These are phyloP conservation scores for Alternaria ethzedia DNA, from an alignment of 2,329 filamentous ascomycete genomes.

Conservation along the genomic window DNA sequence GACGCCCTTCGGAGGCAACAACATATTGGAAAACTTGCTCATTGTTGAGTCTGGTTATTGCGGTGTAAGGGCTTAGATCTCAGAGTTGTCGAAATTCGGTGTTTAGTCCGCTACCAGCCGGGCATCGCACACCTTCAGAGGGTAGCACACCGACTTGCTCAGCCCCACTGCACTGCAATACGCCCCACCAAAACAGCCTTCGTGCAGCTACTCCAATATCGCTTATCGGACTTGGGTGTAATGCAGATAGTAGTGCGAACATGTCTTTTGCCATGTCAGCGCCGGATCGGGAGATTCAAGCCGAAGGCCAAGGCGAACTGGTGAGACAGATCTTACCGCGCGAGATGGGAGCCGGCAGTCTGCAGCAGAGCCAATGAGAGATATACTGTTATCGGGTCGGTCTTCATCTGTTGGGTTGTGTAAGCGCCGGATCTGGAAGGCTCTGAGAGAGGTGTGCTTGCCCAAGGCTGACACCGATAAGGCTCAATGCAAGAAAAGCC, in stretches of 20 bases:
- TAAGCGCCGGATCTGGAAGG: background rate
- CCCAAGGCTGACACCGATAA: background rate
- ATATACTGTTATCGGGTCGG: background rate
- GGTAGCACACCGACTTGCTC: background rate
- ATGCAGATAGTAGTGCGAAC: background rate
- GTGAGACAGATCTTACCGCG: too few relatives aligned
- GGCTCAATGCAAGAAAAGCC: accelerated
- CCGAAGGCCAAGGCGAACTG: background rate
- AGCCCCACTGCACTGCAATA: background rate
- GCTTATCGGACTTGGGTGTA: background rate
- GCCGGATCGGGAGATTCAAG: background rate
- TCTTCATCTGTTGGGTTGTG: background rate
- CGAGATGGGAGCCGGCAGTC: background rate
- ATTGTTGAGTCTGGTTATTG: background rate
- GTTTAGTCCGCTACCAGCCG: background rate
- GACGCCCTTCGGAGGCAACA: background rate
- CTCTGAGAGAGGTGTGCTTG: background rate
- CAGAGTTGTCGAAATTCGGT: background rate
- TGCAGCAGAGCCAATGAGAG: background rate
- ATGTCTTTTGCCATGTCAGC: background rate
- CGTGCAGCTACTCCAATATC: background rate
- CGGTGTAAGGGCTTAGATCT: background rate
- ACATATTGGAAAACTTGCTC: accelerated
- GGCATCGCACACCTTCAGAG: background rate
- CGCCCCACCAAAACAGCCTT: background rate